Evolutionary conservation across 257 asterid species (phyloP), one percentile per base, ranked within the genome.

Genomic region (Scutellaria galericulata): DNA sequence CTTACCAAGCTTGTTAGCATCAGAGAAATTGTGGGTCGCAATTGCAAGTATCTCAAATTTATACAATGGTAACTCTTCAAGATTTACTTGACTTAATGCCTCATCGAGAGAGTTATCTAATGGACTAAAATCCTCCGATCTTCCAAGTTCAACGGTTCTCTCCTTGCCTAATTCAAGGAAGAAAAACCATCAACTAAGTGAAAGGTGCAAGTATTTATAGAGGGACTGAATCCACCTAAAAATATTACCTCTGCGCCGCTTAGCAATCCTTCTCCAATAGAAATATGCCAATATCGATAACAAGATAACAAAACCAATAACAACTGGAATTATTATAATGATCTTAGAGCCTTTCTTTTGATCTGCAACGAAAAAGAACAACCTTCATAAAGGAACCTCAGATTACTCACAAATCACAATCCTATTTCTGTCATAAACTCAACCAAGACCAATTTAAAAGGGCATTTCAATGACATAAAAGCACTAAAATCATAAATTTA

Each of bases 171-270:
- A 64, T 75, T 11, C 65, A 67, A 4, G 7, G 24, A 54, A 58
- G 6, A 11, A 64, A 9, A 73, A 1, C 20, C 41, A 60, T 8
- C 46, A 35, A 64, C 58, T 69, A 75, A 59, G 58, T 12, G 35
- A 60, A 40, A 22, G 18, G 44, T 7, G 24, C 35, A 46, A 7
- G 40, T 5, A 72, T 7, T 14, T 22, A 9, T 56, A 59, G 18
- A 56, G 15, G 47, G 47, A 42, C 53, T 31, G 53, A 46, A 10
- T 40, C 13, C 47, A 51, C 27, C 12, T 10, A 11, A 47, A 60
- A 57, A 15, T 6, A 48, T 71, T 83, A 89, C 93, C 88, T 82
- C 79, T 79, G 10, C 24, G 35, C 53, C 13, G 65, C 72, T 75
- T 81, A 37, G 74, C 48, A 61, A 75, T 60, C 79, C 83, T 78